Base-by-base conservation (phyloP, 176 grass and related monocot species). In the Tillandsia fasciculata region DNA sequence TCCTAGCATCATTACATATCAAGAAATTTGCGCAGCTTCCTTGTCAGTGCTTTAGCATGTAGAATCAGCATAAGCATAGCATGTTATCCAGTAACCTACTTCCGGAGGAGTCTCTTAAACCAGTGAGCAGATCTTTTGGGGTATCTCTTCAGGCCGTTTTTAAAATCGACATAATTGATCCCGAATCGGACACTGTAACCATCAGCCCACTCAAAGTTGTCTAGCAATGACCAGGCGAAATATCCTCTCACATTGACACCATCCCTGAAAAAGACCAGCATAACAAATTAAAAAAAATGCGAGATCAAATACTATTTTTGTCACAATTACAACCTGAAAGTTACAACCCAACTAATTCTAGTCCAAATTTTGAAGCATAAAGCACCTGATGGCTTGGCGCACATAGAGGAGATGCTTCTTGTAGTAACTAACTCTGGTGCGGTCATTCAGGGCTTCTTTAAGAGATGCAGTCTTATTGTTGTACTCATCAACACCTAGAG, bases 381-480 rank as follows among this genome's bases (percentile, higher is more conserved):
- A 61, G 13, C 15, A 61, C 56, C 17, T 61, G 56, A 61, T 61
- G 10, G 56, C 56, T 61, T 22, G 8, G 17, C 22, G 15, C 17
- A 61, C n/a, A 7, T 61, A 18, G 56, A 20, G 9, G 15, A 61
- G 56, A 61, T 61, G 56, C 8, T 61, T 20, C 15, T 18, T 15
- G 56, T 18, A 61, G 1, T 61, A 61, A 2, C 22, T 61, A 18
- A 61, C 2, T 23, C 56, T 61, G 8, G 56, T 61, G n/a, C 17
- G 3, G 22, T 61, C 56, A 9, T 61, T 14, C 22, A 61, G 56
- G 56, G 56, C 56, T 15, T 61, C 56, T 20, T n/a, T 17, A 61
- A 61, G 56, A 61, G 56, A 20, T 61, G 56, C 56, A 6, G 56
- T 61, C 56, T 61, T 61, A 20, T 61, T 61, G 56, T 61, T 61